Base-by-base conservation (phyloP, 2,329 filamentous ascomycete species). In the Fusarium oxysporum region DNA sequence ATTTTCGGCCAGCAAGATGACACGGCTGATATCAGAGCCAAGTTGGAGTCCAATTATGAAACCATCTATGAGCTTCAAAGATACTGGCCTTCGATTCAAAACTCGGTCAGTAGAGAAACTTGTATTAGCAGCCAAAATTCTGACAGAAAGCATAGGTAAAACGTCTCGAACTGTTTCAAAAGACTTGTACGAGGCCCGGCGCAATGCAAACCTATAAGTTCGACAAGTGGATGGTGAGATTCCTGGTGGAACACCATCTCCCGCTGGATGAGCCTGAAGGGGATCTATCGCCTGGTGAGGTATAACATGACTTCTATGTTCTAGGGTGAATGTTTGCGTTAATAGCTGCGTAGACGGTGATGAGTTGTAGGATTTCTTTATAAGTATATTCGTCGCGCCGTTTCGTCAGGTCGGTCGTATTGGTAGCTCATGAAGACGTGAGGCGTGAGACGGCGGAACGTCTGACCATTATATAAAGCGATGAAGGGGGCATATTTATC, bases 221-320 rank as follows among this genome's bases (percentile, higher is more conserved):
- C 2, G 60, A 62, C 23, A 62, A 62, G 35, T 62, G 60, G 60
- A 62, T 62, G 60, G 60, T 62, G 41, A 60, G 60, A 10, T 62
- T 62, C 13, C 8, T 62, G 60, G 60, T 62, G 14, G 60, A 62
- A 47, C 60, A 62, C 1, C 60, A 62, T 21, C n/a, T 62, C 4
- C 60, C 60, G 16, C 43, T 62, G 19, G 54, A 62, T 25, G 60
- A 62, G 35, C 60, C 60, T 17, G 60, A 62, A 25, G 60, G 54
- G 14, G n/a, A 23, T 8, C 8, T 47, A 3, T 60, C 54, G 25
- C 16, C 51, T 33, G 59, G 32, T 41, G 54, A 47, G 43, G 41
- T 60, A 21, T 32, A 47, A 23, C 4, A 35, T 33, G 1, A n/a
- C 35, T 23, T 47, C 40, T 6, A 9, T 8, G 3, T 23, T 60